A percentile compares a stretch with the other conserved stretches of the same genome.
phyloP scores from a whole-genome alignment of 2,329 filamentous ascomycete species.

The Zarea fungicola region DNA sequence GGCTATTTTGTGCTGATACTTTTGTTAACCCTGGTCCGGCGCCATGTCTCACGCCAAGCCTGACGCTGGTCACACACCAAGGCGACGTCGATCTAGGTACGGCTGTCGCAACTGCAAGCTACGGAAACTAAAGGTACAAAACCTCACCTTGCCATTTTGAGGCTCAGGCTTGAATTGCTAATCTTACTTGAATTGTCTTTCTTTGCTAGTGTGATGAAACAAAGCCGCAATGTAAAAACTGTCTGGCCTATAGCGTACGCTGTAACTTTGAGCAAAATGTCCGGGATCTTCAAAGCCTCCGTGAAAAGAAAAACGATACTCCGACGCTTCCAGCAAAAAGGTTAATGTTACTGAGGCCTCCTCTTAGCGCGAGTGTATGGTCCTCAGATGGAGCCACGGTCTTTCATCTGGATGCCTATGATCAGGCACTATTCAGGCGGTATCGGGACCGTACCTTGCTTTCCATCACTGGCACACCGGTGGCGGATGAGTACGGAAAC shows the following conservation, averaged over 20 bases:
- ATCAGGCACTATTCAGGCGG: slow-evolving; percentile 1
- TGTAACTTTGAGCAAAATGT: slow-evolving; percentile 7
- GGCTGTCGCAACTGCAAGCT: slow-evolving; percentile 49
- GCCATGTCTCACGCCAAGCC: not conserved
- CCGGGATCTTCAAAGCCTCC: not conserved
- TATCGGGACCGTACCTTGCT: not conserved
- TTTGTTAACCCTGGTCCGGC: not conserved
- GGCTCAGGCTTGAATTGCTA: too few species aligned
- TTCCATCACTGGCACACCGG: not conserved
- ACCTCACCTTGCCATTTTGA: too few species aligned
- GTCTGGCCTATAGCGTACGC: not conserved
- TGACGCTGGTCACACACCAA: not conserved
- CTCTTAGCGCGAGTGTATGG: not conserved
- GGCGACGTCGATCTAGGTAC: slow-evolving; percentile 31
- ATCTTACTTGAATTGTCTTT: too few species aligned
- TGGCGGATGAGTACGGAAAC: not conserved
- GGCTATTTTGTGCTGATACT: too few species aligned
- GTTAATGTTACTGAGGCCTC: not conserved
- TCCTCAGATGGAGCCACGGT: not conserved
- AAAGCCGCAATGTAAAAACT: slow-evolving; percentile 1
- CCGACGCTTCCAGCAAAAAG: not conserved
- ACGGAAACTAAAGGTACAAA: slow-evolving; percentile 44
- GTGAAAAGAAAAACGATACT: not conserved
- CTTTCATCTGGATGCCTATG: not conserved
- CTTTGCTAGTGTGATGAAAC: slow-evolving; percentile 11